Percentiles rank a stretch among this genome's conserved stretches.
phyloP scores from a whole-genome alignment of 2,329 filamentous ascomycete species.

The Exophiala dermatitidis region DNA sequence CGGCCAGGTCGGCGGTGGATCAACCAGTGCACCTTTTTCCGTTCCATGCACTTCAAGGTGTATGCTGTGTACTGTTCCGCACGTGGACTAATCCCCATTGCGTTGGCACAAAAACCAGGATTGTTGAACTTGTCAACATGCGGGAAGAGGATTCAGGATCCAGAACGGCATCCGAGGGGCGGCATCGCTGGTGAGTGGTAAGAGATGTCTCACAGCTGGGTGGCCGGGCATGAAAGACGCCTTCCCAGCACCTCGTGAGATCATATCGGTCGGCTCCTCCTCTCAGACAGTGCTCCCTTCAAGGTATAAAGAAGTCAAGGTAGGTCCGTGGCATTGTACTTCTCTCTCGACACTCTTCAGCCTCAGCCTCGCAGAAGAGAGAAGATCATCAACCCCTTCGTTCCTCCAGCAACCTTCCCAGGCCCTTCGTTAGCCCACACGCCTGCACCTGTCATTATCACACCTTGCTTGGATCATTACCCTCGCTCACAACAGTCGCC shows the following conservation, averaged over 20 bases:
- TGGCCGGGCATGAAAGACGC: not conserved
- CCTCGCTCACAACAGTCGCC: not conserved
- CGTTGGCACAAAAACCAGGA: not conserved
- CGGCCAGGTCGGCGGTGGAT: not conserved
- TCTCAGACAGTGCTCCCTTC: not conserved
- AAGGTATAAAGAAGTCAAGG: not conserved
- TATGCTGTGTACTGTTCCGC: not conserved
- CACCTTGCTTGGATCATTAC: not conserved
- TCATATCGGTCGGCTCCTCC: not conserved
- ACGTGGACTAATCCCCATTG: not conserved
- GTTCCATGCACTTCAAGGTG: too few species aligned
- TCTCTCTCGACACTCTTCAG: not conserved
- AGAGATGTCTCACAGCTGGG: not conserved
- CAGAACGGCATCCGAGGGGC: not conserved
- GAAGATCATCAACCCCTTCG: not conserved
- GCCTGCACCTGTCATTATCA: not conserved
- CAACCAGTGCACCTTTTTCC: not conserved
- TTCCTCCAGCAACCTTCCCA: not conserved
- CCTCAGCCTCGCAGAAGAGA: not conserved
- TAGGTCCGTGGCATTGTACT: not conserved
- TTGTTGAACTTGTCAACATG: not conserved
- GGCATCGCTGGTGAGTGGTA: not conserved
- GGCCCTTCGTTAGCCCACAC: not conserved
- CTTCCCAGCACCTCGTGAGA: not conserved
- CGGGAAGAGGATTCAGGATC: not conserved